phyloP scores from a whole-genome alignment of 306 rosid species.

The Elaeagnus macrophylla region DNA sequence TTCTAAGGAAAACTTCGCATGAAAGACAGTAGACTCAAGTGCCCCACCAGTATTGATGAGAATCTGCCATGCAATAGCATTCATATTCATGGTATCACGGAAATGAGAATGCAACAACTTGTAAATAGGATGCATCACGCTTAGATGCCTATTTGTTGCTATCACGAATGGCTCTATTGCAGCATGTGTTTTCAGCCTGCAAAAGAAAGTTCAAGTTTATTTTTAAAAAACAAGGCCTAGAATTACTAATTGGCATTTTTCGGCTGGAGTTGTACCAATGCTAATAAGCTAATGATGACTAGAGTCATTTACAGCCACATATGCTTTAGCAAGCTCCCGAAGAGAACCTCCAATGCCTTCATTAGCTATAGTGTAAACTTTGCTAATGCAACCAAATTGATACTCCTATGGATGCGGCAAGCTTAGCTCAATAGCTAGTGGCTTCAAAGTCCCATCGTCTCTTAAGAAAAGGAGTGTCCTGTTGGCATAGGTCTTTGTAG shows the following conservation, averaged over 20 bases:
- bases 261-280: slow-evolving; percentile 41
- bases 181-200: slow-evolving; percentile 65
- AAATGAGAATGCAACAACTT: slow-evolving; percentile 61
- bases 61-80: slow-evolving; percentile 46
- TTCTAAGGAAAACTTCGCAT: slow-evolving; percentile 46
- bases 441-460: slow-evolving; percentile 53
- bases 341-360: slow-evolving; percentile 41
- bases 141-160: slow-evolving; percentile 58
- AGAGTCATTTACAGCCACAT: slow-evolving; percentile 56
- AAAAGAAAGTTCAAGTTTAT: background rate
- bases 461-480: slow-evolving; percentile 54
- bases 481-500: slow-evolving; percentile 51
- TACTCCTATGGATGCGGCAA: slow-evolving; percentile 46
- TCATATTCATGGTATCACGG: slow-evolving; percentile 67
- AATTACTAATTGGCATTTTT: slow-evolving; percentile 1
- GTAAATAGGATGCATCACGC: slow-evolving; percentile 64
- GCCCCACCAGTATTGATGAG: slow-evolving; percentile 53
- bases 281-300: slow-evolving; percentile 59
- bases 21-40: slow-evolving; percentile 45
- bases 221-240: background rate
- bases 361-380: slow-evolving; percentile 43
- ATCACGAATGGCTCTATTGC: slow-evolving; percentile 59
- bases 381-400: slow-evolving; percentile 44
- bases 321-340: slow-evolving; percentile 79
- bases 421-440: slow-evolving; percentile 62